Evolutionary conservation across 2,329 filamentous ascomycete genomes (phyloP), one percentile per base, ranked within the genome.

Genomic region (Sarocladium strictum): DNA sequence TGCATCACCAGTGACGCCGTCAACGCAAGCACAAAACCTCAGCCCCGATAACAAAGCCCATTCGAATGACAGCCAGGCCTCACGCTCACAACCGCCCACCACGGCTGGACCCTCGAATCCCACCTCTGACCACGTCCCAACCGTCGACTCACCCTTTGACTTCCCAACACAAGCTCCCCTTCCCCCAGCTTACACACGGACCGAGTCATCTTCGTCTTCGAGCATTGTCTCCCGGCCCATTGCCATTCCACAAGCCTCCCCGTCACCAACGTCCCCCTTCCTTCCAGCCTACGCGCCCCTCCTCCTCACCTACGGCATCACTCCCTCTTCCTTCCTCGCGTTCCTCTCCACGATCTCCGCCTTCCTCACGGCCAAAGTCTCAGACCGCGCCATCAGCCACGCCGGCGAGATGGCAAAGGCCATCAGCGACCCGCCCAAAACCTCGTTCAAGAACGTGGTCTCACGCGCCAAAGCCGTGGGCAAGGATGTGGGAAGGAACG

Each of bases 321-420:
- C 69, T 0, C 55, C 64, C 6, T 60, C 64, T n/a, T 64, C 67
- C 0, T 73, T 69, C 69, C 50, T 54, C 9, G 66, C 69, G 0
- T 71, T 72, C 15, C 54, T 72, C 1, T 58, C 65, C 17, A 76
- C 75, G 7, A 61, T 75, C 2, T 77, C 75, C 0, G 75, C 72
- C 1, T 77, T 78, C 55, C 66, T 78, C 5, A 67, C 69, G 0
- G 74, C 75, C 51, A 74, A 68, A 19, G 72, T 77, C 0, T 71
- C 72, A 0, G 70, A 74, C 51, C 69, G 72, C 2, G 74, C 75
- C 5, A 55, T 76, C 17, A 67, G 65, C 27, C 74, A 76, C 56
- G 74, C 72, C 1, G 69, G 65, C 29, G 74, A 76, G 49, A 60
- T 74, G 14, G 73, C 64, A 7, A 65, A 65, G 33, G 60, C 67